Evolutionary conservation across 2,329 filamentous ascomycete genomes (phyloP).

Genomic region (Aspergillus pseudotamarii): DNA sequence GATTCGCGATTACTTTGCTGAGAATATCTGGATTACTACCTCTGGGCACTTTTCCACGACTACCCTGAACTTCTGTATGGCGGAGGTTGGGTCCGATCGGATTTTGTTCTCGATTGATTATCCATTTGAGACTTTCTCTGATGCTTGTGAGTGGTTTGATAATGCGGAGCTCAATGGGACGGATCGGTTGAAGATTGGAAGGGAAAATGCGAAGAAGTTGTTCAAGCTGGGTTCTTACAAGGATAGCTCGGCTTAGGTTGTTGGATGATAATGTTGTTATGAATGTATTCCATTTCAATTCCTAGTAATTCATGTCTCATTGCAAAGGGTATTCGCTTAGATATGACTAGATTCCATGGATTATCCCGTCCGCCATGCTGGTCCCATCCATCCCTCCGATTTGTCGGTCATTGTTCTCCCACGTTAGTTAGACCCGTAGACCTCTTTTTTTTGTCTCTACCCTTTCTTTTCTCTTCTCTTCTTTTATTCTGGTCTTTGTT

Average conservation of each 20-base stretch:
- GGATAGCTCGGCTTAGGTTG: slow-evolving; percentile 30
- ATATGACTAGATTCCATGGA: background rate
- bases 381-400: background rate
- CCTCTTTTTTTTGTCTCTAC: background rate
- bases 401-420: background rate
- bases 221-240: slow-evolving; percentile 41
- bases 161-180: slow-evolving; percentile 39
- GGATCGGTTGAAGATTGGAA: slow-evolving; percentile 47
- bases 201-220: slow-evolving; percentile 51
- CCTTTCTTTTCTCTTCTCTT: background rate
- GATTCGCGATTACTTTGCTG: slow-evolving; percentile 47
- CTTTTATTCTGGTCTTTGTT: background rate
- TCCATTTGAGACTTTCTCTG: slow-evolving; percentile 43
- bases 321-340: background rate
- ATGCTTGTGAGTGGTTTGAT: slow-evolving; percentile 50
- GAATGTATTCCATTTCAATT: background rate
- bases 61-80: slow-evolving; percentile 44
- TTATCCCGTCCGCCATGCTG: background rate
- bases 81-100: slow-evolving; percentile 42
- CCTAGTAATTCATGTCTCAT: background rate
- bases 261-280: background rate
- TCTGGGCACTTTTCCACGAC: slow-evolving; percentile 45
- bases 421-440: background rate
- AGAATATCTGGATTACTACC: slow-evolving; percentile 48
- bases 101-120: slow-evolving; percentile 48